Evolutionary conservation across 164 flowering plant genomes (phyloP), one percentile per base, ranked within the genome.

Genomic region (Sedum album): DNA sequence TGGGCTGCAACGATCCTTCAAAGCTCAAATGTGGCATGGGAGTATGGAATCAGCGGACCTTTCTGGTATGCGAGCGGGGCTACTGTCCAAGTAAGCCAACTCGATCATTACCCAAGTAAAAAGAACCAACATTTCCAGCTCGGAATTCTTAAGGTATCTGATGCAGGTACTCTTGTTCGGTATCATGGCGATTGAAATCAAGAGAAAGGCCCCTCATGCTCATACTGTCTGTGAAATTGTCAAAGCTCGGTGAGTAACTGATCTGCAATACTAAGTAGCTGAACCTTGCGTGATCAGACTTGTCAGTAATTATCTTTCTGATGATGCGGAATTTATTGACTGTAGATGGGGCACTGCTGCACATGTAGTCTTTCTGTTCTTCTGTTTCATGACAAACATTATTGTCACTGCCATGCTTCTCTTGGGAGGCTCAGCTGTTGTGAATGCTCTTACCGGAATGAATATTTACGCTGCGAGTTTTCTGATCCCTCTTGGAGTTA

Each of bases 41-140:
- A 91, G 76, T 93, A 93, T 76, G 98, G 98, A 64, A 68, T 93
- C 31, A 93, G 98, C 49, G 97, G 98, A 7, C 98, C 98, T 21
- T 93, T 93, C 71, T 93, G 98, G 98, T 93, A 93, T 72, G 98
- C 98, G 0, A 93, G 96, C 73, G 98, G 98, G 2, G 97, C 98
- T 21, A 86, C 98, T 36, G 85, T 93, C 44, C 97, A 90, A 96
- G 97, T 82, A 68, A 61, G 76, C 73, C 3, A 35, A 13, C 36
- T 46, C 42, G 44, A 2, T 33, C 42, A 18, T 31, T 0, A 35
- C 25, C 15, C 6, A 6, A 35, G 20, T 20, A n/a, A 21, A 23
- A 36, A 65, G n/a, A 41, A 20, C 31, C 4, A 26, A 6, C n/a
- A 39, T 5, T 13, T 61, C 62, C 31, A 1, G 41, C n/a, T n/a